Base-by-base conservation (phyloP, 1,284 basidiomycete genomes). In the Afroboletus lepidellus region DNA sequence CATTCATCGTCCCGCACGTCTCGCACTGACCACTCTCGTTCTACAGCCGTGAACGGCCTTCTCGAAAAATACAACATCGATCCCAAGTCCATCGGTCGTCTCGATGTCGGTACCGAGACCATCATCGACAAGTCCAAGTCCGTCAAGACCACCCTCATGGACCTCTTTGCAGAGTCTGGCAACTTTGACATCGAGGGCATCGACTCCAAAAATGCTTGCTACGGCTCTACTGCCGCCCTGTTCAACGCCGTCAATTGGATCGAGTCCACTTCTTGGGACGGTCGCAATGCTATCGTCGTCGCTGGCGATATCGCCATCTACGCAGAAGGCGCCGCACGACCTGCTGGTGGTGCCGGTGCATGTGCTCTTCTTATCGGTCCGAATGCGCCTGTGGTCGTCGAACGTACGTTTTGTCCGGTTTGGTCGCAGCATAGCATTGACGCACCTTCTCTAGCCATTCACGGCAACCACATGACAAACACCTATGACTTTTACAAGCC, bases 51-150 rank as follows among this genome's bases (percentile, higher is more conserved):
- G 60, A 82, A 84, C 55, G 87, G 87, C 59, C 85, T 99, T 37
- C 80, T 99, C 59, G 83, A 92, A 68, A 98, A 97, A 74, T 97
- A 90, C 83, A 87, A 94, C 77, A 84, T 99, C 66, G 94, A 98
- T 79, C 95, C 96, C 57, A 88, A 84, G 67, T 93, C 91, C 52
- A 96, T 99, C 70, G 96, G 96, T 55, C 94, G 96, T 61, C 85
- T 99, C 55, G 96, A 99, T 61, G 94, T 99, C 61, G 96, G 96
- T 54, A 99, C 97, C 29, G 97, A 99, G 75, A 98, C 97, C 48
- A 92, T 99, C 75, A 98, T 99, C 64, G 96, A 99, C 85, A 99
- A 99, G 79, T 96, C 94, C 57, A 99, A 99, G 77, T 93, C 96
- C 25, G 94, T 95, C 74, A 99, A 99, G 78, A 98, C 97, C 5